Evolutionary conservation across 345 rosid genomes (phyloP).

Genomic region (Pseudoturritis turrita): DNA sequence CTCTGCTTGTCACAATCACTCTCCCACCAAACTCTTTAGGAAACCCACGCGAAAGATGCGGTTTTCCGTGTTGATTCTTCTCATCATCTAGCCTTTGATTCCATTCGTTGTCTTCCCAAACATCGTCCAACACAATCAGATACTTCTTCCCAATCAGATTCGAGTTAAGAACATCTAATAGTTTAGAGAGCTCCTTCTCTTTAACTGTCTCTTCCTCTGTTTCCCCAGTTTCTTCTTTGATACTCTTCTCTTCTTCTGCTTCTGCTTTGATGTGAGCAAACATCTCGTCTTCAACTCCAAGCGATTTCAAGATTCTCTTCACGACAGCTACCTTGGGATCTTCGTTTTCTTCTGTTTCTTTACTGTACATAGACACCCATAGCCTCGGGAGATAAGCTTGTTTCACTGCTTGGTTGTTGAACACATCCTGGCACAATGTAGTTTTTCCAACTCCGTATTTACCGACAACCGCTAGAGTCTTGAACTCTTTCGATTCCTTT

Average conservation of each 20-base stretch:
- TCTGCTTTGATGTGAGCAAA: not conserved
- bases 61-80: not conserved
- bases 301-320: slow-evolving; percentile 27
- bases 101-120: slow-evolving; percentile 28
- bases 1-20: slow-evolving; percentile 44
- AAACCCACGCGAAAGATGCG: slow-evolving; percentile 38
- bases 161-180: slow-evolving; percentile 37
- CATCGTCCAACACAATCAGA: slow-evolving; percentile 48
- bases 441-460: slow-evolving; percentile 47
- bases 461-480: slow-evolving; percentile 41
- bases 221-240: not conserved
- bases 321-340: slow-evolving; percentile 15
- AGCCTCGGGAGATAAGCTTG: slow-evolving; percentile 39
- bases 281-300: slow-evolving; percentile 41
- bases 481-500: slow-evolving; percentile 25
- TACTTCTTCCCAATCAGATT: slow-evolving; percentile 44
- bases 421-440: slow-evolving; percentile 36
- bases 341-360: not conserved
- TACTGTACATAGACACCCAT: slow-evolving; percentile 35
- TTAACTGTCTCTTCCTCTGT: not conserved
- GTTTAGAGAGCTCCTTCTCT: slow-evolving; percentile 17
- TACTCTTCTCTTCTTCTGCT: not conserved
- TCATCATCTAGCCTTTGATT: slow-evolving; percentile 13
- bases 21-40: slow-evolving; percentile 54
- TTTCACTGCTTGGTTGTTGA: slow-evolving; percentile 25